Evolutionary conservation across 2,329 filamentous ascomycete genomes (phyloP).

Genomic region (Epicoccum nigrum): DNA sequence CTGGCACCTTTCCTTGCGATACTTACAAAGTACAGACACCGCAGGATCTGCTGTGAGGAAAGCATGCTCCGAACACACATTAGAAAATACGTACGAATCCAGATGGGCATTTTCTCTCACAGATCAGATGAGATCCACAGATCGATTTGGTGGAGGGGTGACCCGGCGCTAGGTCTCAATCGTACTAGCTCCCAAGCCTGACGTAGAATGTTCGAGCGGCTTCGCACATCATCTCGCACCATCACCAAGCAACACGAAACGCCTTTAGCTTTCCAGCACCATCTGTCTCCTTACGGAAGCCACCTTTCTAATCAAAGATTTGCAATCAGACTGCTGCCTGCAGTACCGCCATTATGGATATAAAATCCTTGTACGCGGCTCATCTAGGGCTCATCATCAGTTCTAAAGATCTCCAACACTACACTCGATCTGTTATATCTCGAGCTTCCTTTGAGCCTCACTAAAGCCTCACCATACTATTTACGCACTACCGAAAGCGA

Average conservation of each 20-base stretch:
- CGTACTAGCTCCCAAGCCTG: too few species aligned
- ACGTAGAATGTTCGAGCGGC: constrained; percentile 27
- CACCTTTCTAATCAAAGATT: constrained; percentile 34
- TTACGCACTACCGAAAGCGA: constrained; percentile 4
- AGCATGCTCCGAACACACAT: too few species aligned
- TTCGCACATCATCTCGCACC: constrained; percentile 32
- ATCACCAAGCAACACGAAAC: constrained; percentile 33
- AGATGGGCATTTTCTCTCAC: too few species aligned
- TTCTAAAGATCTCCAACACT: constrained; percentile 25
- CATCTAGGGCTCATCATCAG: constrained; percentile 32
- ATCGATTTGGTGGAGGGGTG: too few species aligned
- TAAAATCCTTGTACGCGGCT: constrained; percentile 33
- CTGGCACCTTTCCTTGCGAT: too few species aligned
- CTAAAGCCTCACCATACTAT: constrained; percentile 12
- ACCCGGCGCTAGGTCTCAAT: too few species aligned
- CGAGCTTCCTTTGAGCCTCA: constrained; percentile 26
- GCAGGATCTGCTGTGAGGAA: too few species aligned
- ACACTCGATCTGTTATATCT: constrained; percentile 29
- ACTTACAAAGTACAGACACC: too few species aligned
- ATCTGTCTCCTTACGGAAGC: constrained; percentile 35
- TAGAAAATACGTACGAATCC: too few species aligned
- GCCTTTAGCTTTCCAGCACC: constrained; percentile 34
- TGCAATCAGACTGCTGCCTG: constrained; percentile 37
- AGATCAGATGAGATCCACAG: too few species aligned
- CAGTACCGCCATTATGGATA: constrained; percentile 34